phyloP scores from a whole-genome alignment of 805 yeast genomes.

The Candida berthetii region DNA sequence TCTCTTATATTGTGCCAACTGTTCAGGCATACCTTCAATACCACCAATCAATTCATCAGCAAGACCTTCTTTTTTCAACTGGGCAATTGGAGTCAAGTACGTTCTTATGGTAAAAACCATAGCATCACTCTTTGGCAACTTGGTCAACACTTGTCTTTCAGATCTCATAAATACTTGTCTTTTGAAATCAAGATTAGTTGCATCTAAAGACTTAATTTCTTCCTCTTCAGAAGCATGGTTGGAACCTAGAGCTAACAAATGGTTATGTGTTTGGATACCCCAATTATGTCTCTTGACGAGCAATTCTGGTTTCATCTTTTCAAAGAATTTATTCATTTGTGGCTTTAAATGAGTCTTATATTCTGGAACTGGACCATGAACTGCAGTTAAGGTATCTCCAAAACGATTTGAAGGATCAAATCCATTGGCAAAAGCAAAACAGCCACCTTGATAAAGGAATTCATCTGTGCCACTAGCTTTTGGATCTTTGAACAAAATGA shows the following conservation, averaged over 20 bases:
- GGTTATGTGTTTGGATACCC: slow-evolving; percentile 59
- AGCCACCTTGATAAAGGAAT: slow-evolving; percentile 34
- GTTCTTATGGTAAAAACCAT: slow-evolving; percentile 51
- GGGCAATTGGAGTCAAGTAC: slow-evolving; percentile 45
- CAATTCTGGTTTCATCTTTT: slow-evolving; percentile 43
- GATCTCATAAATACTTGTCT: slow-evolving; percentile 48
- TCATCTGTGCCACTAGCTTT: slow-evolving; percentile 39
- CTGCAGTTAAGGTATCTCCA: slow-evolving; percentile 46
- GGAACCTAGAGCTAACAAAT: slow-evolving; percentile 38
- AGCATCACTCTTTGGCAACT: slow-evolving; percentile 41
- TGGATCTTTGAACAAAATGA: slow-evolving; percentile 39
- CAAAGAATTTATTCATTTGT: slow-evolving; percentile 66
- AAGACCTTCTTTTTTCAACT: slow-evolving; percentile 38
- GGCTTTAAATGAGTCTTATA: slow-evolving; percentile 47
- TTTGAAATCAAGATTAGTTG: slow-evolving; percentile 24
- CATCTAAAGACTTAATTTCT: slow-evolving; percentile 25
- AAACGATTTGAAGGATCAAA: slow-evolving; percentile 55
- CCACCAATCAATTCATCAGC: slow-evolving; percentile 55
- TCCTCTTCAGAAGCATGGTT: slow-evolving; percentile 30
- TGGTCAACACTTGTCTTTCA: slow-evolving; percentile 53
- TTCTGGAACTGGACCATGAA: slow-evolving; percentile 72
- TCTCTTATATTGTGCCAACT: slow-evolving; percentile 55
- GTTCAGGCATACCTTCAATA: slow-evolving; percentile 55
- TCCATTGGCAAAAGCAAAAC: slow-evolving; percentile 65
- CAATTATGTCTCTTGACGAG: slow-evolving; percentile 63